Evolutionary conservation across 2,329 filamentous ascomycete species (phyloP).

Genomic region (Sporothrix schenckii): DNA sequence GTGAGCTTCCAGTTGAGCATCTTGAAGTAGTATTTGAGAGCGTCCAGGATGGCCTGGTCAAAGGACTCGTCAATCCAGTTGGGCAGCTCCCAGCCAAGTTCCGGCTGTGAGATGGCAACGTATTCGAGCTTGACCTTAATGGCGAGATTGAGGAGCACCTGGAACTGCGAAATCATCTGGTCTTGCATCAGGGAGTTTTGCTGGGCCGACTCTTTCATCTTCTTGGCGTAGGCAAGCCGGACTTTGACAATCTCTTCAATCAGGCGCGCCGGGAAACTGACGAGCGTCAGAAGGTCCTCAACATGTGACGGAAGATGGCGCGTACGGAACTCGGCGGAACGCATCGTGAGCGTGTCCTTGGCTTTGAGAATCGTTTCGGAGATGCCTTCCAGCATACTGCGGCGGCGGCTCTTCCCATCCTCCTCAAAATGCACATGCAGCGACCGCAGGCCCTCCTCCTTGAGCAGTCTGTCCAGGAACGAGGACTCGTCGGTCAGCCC

Average conservation of each 20-base stretch:
- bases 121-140: slow-evolving; percentile 93
- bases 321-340: slow-evolving; percentile 80
- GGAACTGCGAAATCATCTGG: slow-evolving; percentile 97
- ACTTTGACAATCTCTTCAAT: slow-evolving; percentile 97
- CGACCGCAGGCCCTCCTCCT: slow-evolving; percentile 91
- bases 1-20: slow-evolving; percentile 98
- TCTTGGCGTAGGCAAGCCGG: slow-evolving; percentile 85
- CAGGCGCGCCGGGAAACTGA: slow-evolving; percentile 94
- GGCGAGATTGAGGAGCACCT: slow-evolving; percentile 86
- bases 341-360: slow-evolving; percentile 85
- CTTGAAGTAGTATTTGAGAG: slow-evolving; percentile 96
- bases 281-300: slow-evolving; percentile 90
- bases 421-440: slow-evolving; percentile 71
- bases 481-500: slow-evolving; percentile 86
- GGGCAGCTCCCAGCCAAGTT: slow-evolving; percentile 92
- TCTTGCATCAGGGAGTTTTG: slow-evolving; percentile 93
- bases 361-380: slow-evolving; percentile 88
- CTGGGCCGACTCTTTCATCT: slow-evolving; percentile 92
- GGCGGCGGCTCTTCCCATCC: slow-evolving; percentile 51
- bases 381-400: slow-evolving; percentile 83
- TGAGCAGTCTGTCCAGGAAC: slow-evolving; percentile 91
- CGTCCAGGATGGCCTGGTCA: slow-evolving; percentile 86
- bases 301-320: slow-evolving; percentile 94
- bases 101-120: slow-evolving; percentile 76
- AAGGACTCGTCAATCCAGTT: slow-evolving; percentile 97